Percentiles rank a stretch among this genome's conserved stretches.
These are phyloP conservation scores for Eutypella sp. DNA, from an alignment of 2,329 filamentous ascomycete genomes.

Conservation along the genomic window DNA sequence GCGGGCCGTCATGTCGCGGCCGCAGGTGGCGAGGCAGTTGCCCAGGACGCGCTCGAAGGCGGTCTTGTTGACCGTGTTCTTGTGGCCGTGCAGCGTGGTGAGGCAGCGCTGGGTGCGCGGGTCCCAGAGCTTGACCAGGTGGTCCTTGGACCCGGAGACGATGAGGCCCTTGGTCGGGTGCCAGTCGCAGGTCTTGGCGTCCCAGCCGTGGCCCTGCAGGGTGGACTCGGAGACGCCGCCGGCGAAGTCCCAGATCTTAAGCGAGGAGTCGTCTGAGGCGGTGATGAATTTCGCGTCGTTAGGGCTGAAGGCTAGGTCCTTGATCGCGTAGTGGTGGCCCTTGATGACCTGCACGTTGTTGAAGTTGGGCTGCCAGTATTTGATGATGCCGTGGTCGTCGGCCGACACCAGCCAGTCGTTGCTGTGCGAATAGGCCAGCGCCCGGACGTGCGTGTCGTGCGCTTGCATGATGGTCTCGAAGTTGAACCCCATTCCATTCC, in stretches of 20 bases:
- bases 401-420: conserved; percentile 96
- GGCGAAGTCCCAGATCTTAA: conserved; percentile 97
- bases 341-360: conserved; percentile 96
- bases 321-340: conserved; percentile 82
- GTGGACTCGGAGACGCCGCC: conserved; percentile 77
- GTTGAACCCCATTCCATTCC: conserved; percentile 99
- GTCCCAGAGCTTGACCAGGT: conserved; percentile 97
- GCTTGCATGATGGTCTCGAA: conserved; percentile 99
- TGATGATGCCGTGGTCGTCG: conserved; percentile 90
- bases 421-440: conserved; percentile 84
- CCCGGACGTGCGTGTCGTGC: conserved; percentile 81
- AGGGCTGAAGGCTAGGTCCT: conserved; percentile 88
- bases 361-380: conserved; percentile 99
- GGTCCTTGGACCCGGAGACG: conserved; percentile 95
- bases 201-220: conserved; percentile 93
- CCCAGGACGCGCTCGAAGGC: conserved; percentile 83
- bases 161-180: conserved; percentile 91
- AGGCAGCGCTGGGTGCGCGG: conserved; percentile 85
- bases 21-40: conserved; percentile 83
- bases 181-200: conserved; percentile 96
- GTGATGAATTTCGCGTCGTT: conserved; percentile 96
- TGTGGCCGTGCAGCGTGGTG: conserved; percentile 92
- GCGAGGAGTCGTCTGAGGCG: conserved; percentile 84
- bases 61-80: conserved; percentile 93
- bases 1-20: conserved; percentile 85